Percentiles rank a stretch among this genome's conserved stretches.
Conservation (phyloP, 495 filamentous ascomycete genomes). For the Penicillium soppii region DNA sequence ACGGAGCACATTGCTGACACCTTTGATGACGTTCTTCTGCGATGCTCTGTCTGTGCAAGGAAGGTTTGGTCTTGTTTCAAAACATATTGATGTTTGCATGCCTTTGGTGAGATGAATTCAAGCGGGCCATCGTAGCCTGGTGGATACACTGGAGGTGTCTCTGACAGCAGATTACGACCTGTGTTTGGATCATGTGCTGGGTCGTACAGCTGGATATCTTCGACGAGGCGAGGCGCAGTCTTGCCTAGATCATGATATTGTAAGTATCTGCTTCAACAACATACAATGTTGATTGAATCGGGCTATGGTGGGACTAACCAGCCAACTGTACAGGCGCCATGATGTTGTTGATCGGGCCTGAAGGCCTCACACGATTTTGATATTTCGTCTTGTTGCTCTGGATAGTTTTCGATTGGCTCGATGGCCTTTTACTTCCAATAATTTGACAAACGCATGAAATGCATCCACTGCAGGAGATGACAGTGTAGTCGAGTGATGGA, state of each 20-base stretch:
- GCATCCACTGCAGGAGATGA: not conserved
- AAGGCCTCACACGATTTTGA: conserved; percentile 3
- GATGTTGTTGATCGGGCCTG: conserved; percentile 18
- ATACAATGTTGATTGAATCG: not conserved
- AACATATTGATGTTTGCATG: conserved; percentile 57
- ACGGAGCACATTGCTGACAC: conserved; percentile 55
- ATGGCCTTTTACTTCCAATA: not conserved
- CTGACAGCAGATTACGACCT: conserved; percentile 54
- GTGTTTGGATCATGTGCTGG: conserved; percentile 44
- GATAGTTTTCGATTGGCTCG: not conserved
- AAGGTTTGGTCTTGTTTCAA: conserved; percentile 53
- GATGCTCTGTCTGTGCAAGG: conserved; percentile 37
- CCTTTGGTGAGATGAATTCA: conserved; percentile 36
- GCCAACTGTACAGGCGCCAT: conserved; percentile 37
- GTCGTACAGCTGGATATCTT: conserved; percentile 59
- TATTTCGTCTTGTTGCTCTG: not conserved
- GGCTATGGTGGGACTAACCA: conserved; percentile 26
- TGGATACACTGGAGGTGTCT: conserved; percentile 47
- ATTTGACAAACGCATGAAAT: not conserved
- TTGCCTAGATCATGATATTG: conserved; percentile 46
- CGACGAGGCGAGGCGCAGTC: conserved; percentile 58
- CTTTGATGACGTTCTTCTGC: conserved; percentile 42
- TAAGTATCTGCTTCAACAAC: conserved; percentile 4
- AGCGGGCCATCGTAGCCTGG: conserved; percentile 26
- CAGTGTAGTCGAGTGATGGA: conserved; percentile 7